Evolutionary conservation across 176 grass and related monocot species (phyloP), one percentile per base, ranked within the genome.

Genomic region (Typha latifolia): DNA sequence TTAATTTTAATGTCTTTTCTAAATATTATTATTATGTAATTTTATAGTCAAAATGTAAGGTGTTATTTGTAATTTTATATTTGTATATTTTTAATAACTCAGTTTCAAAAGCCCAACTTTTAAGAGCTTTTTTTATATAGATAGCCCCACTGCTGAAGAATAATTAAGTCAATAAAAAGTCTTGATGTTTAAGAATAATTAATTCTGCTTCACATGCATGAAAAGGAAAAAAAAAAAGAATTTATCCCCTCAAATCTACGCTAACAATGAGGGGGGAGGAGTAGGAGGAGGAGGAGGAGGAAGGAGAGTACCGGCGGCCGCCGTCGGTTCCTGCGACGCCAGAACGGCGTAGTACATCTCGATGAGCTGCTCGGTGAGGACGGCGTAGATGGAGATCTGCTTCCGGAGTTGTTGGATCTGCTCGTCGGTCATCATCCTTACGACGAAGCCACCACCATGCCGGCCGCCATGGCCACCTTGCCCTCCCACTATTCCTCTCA

Each of bases 381-480:
- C 64, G 23, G 43, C 71, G 47, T 73, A 73, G 61, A 64, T 26
- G 61, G 71, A 47, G 71, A 73, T 73, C 71, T 73, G 71, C 8
- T 61, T 43, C 7, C 71, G 71, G 15, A 73, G 71, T 14, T 63
- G 23, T 61, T 73, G 61, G 43, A 64, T 73, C 71, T 73, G 71
- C 61, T 73, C 71, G 23, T 73, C 71, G 22, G 61, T 73, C 71
- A 73, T 73, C 61, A 73, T 61, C 59, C 64, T 73, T 16, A 22
- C 19, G 52, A 20, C 18, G 14, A 14, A 51, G 2, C 32, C 63
- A 3, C 32, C 63, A 3, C 15, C 15, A 22, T 19, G 14, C 18
- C 4, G 52, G 14, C 69, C 53, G 22, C 51, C 52, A 26, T 26
- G 24, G 24, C 24, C 24, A 26, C 24, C 24, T 26, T 26, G 24